Evolutionary conservation across 192 early-diverging fungal species (phyloP), one percentile per base, ranked within the genome.

Genomic region (Endogone sp.): DNA sequence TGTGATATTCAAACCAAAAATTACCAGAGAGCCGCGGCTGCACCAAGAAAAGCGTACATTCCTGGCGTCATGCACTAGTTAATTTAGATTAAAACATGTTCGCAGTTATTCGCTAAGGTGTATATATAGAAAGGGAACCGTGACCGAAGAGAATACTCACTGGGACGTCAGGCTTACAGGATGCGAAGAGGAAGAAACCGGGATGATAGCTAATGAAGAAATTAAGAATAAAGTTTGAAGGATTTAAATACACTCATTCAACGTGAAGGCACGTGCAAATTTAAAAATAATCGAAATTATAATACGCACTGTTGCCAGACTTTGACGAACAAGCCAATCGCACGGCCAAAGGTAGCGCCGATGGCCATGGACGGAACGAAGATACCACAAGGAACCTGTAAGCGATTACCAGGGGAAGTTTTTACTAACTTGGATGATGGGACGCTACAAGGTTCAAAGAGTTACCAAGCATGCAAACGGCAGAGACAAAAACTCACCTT

Each of bases 271-370:
- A 13, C n/a, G 22, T 44, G 63, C 25, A 29, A 16, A 23, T 0
- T 4, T 23, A 10, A 4, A 49, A 49, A 49, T 16, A 49, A 3
- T 20, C n/a, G 27, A 66, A 30, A 54, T 4, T 24, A 3, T 31
- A 3, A 32, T 30, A 72, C 80, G 31, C 70, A 85, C 80, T 65
- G 25, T 30, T 93, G 91, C 87, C 86, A 90, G 20, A 82, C 67
- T 76, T 95, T 89, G 22, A 96, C 91, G 2, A 89, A 30, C 72
- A 98, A 91, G 24, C 96, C 96, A 28, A 97, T 60, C 4, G 91
- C 87, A n/a, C 96, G 87, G 9, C 96, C 96, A 81, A 95, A 92
- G n/a, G 92, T 87, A 3, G 93, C 95, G 2, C 94, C 94, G 57
- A 93, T 90, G 11, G 86, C 92, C 91, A 95, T 94, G 9, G 92